Evolutionary conservation across 1,284 basidiomycete species (phyloP), one percentile per base, ranked within the genome.

Genomic region (Microbotryomycetes sp.): DNA sequence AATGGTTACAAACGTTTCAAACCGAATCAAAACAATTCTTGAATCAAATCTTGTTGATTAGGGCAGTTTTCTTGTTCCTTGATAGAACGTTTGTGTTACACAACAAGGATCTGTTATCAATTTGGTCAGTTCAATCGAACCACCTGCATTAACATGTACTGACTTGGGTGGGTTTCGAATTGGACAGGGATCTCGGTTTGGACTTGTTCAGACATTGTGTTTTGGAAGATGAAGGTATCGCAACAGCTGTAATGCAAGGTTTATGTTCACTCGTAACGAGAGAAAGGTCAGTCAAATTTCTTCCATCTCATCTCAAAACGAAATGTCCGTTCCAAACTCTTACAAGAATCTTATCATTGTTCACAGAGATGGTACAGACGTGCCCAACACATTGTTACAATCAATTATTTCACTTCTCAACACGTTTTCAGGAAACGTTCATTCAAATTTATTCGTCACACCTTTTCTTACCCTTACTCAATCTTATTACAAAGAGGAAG

Each of bases 71-170:
- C 14, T 63, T 73, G 6, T 62, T 68, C 29, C 58, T 75, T 28
- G 74, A 75, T 57, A 60, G 71, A 19, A 68, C 66, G 4, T 74
- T 63, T 47, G 72, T 74, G 0, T 54, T 70, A 26, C 49, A 66
- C 9, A 49, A 59, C 5, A 54, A 68, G 6, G 58, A 48, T 0
- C 28, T 73, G n/a, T 54, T 68, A 2, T 69, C 65, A 16, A 54
- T 73, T 19, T 73, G 72, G 72, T 73, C 14, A 25, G 65, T 54
- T 28, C 16, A 12, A 15, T 14, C 15, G 15, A 6, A 15, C 14
- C 14, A n/a, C 5, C 19, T 48, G 23, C 30, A 30, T 23, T n/a
- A n/a, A n/a, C n/a, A n/a, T n/a, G n/a, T n/a, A 3, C 1, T 25
- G 28, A 6, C 25, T 31, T 3, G 14, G 47, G 47, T 26, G 47